Evolutionary conservation across 2,329 filamentous ascomycete genomes (phyloP), one percentile per base, ranked within the genome.

Genomic region (Penicillium decumbens): DNA sequence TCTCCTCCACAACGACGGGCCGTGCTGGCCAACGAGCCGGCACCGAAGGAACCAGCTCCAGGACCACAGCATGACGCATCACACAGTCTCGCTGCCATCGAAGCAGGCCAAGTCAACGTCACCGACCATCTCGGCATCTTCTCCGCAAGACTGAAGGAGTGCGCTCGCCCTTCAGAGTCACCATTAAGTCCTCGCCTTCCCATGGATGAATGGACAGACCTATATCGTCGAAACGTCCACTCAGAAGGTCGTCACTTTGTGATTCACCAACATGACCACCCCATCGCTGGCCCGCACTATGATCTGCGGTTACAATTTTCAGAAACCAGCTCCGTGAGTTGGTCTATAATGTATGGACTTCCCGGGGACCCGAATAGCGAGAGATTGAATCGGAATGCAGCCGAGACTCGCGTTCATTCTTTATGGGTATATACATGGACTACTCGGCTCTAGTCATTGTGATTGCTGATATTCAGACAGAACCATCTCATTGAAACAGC

Each of bases 251-350:
- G 67, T 20, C 81, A 84, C 64, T 88, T 88, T 61, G 80, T 88
- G 44, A 77, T 88, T 32, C 84, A 88, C 64, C 84, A 89, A 62
- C 84, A 89, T 63, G 84, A 87, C 61, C 85, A 88, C 62, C 85
- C 85, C 1, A 65, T 86, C 38, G 83, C 85, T 8, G 84, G 85
- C 23, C 76, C 77, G 1, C 82, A 85, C 63, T 87, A 88, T 71
- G 85, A 88, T 65, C 73, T 88, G 18, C 76, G 85, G 2, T 72
- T 88, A 15, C 84, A 88, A 65, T 84, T 88, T 63, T 88, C 85
- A 27, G 75, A 77, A 49, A 78, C 79, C 0, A 87, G 84, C 61
- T 84, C 82, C 24, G 77, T 80, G 9, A 85, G 80, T 51, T 88
- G 72, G 65, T 80, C 81, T 0, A 75, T 84, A 55, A 83, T 82